Evolutionary conservation across 2,329 filamentous ascomycete species (phyloP).

Genomic region (Monilinia aucupariae): DNA sequence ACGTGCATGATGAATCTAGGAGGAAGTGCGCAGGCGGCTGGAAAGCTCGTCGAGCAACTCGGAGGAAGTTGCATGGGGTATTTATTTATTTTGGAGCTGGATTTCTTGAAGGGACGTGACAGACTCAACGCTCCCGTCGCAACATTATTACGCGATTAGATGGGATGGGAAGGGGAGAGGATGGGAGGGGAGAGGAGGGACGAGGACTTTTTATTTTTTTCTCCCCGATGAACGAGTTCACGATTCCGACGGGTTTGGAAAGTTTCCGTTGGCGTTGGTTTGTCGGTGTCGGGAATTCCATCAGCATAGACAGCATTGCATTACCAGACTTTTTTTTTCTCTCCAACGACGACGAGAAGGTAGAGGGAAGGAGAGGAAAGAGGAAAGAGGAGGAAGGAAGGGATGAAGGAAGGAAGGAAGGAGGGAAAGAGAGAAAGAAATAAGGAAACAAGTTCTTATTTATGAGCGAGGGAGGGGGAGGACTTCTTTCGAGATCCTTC

Average conservation of each 20-base stretch:
- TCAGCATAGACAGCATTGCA: constrained; percentile 32
- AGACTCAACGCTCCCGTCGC: constrained; percentile 81
- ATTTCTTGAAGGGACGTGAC: constrained; percentile 84
- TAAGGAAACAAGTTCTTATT: no score
- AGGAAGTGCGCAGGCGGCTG: constrained; percentile 84
- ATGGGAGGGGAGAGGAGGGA: no score
- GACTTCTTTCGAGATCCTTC: no score
- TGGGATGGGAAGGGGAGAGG: no score
- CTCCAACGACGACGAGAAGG: constrained; percentile 8
- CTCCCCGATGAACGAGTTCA: background rate
- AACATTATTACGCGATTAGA: constrained; percentile 69
- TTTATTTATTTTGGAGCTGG: constrained; percentile 92
- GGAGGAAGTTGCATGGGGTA: constrained; percentile 83
- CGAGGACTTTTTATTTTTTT: no score
- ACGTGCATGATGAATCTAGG: constrained; percentile 47
- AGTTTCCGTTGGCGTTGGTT: constrained; percentile 26
- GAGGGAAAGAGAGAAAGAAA: no score
- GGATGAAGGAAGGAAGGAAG: no score
- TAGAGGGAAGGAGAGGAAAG: no score
- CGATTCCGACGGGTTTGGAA: background rate
- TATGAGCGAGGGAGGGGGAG: no score
- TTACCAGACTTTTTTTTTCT: constrained; percentile 19
- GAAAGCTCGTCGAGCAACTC: constrained; percentile 77
- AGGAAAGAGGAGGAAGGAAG: no score
- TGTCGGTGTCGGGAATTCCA: constrained; percentile 20